A percentile compares a stretch with the other conserved stretches of the same genome.
Evolutionary conservation across 2,329 filamentous ascomycete genomes (phyloP).

Genomic region (Fusarium compactum): DNA sequence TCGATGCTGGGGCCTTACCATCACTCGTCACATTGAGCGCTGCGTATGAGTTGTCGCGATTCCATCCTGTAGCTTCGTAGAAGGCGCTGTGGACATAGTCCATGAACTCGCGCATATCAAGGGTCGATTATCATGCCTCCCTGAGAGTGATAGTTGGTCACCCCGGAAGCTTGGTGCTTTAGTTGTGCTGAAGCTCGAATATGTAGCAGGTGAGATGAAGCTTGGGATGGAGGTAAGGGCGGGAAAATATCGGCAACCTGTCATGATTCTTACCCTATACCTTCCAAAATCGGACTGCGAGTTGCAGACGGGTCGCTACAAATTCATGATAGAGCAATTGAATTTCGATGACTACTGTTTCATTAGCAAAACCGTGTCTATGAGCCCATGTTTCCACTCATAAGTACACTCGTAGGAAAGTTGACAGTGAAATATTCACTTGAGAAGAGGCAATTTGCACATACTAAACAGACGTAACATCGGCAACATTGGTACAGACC

Average conservation of each 20-base stretch:
- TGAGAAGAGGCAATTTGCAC: background rate
- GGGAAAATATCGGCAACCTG: slow-evolving; percentile 30
- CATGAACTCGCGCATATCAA: slow-evolving; percentile 93
- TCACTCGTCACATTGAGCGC: slow-evolving; percentile 85
- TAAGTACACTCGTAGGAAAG: background rate
- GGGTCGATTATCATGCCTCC: slow-evolving; percentile 48
- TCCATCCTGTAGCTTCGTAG: slow-evolving; percentile 87
- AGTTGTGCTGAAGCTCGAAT: background rate
- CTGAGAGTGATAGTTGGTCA: slow-evolving; percentile 19
- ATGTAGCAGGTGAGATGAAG: background rate
- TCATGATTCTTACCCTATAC: slow-evolving; percentile 21
- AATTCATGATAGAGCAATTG: background rate
- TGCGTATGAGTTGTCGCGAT: slow-evolving; percentile 91
- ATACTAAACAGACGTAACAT: background rate
- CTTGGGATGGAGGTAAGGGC: background rate
- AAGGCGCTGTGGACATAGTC: slow-evolving; percentile 95
- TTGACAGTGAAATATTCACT: background rate
- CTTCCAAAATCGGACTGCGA: background rate
- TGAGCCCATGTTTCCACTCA: background rate
- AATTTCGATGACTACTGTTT: background rate
- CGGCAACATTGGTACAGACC: too few species aligned
- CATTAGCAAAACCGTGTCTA: background rate
- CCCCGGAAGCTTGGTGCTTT: slow-evolving; percentile 31
- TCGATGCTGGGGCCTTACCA: slow-evolving; percentile 62
- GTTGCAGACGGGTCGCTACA: background rate